These are phyloP conservation scores for Deakozyma indianensis DNA, from an alignment of 805 yeast genomes.

Conservation along the genomic window DNA sequence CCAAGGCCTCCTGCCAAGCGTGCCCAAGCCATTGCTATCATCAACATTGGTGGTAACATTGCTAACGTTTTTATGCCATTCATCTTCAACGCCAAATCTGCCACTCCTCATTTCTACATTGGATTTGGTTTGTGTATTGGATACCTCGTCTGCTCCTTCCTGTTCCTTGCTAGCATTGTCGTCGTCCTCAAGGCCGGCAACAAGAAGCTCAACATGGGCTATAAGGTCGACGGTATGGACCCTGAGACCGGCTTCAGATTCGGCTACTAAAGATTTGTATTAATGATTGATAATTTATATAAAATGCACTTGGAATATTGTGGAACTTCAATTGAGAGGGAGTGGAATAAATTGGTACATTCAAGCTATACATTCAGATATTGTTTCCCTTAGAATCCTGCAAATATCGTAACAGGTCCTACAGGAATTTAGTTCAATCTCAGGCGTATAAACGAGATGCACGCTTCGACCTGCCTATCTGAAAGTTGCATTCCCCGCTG, in stretches of 20 bases:
- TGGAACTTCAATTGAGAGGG: too few relatives aligned
- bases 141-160: conserved; percentile 8
- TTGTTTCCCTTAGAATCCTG: too few relatives aligned
- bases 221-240: conserved; percentile 15
- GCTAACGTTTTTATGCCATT: conserved; percentile 17
- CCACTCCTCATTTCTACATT: conserved; percentile 15
- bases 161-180: conserved; percentile 7
- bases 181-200: conserved; percentile 8
- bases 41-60: conserved; percentile 26
- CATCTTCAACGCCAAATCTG: conserved; percentile 8
- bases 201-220: conserved; percentile 13
- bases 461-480: too few relatives aligned
- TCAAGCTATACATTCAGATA: too few relatives aligned
- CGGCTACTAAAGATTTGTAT: conserved; percentile 5
- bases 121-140: conserved; percentile 15
- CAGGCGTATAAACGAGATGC: too few relatives aligned
- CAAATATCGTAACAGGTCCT: too few relatives aligned
- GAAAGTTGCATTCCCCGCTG: too few relatives aligned
- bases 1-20: conserved; percentile 38
- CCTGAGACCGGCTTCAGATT: conserved; percentile 16
- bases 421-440: too few relatives aligned
- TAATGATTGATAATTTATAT: too few relatives aligned
- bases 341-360: too few relatives aligned
- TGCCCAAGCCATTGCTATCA: conserved; percentile 31
- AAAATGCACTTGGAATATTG: too few relatives aligned